Base-by-base conservation (phyloP, 2,329 filamentous ascomycete species). In the Alternaria ethzedia region DNA sequence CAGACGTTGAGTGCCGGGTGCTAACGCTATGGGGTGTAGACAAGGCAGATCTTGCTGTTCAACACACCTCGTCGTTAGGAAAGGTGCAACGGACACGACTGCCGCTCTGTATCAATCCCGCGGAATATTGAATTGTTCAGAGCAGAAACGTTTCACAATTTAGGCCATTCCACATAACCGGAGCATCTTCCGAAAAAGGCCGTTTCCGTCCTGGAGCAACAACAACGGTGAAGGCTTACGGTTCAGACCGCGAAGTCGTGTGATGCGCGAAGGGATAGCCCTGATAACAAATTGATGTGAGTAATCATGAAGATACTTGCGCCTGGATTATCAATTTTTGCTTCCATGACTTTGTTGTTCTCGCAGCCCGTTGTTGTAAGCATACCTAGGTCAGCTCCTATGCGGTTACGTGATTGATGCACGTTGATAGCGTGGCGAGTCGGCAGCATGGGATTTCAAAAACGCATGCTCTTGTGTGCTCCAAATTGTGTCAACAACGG, bases 1-100 rank as follows among this genome's bases (percentile, higher is more conserved):
- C 60, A 63, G 60, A 54, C 20, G 44, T 59, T 59, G 60, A 54
- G 50, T 50, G 54, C 26, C 28, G 51, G 60, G 23, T 45, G 44
- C 60, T 63, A 63, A 59, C 57, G 60, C 44, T 26, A 50, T 36
- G 32, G 12, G 60, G 60, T 17, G 50, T 23, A 25, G 28, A 59
- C 46, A 13, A 17, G 56, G 60, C 30, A 59, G 60, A 59, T 59
- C 60, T 11, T 59, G 32, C 32, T 54, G 25, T 51, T 44, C 60
- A 63, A 59, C 60, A 32, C n/a, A 49, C 54, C 28, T 49, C 13
- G 30, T 51, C 13, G 17, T 59, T 36, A 15, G 28, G 32, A 63
- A 30, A 45, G 25, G 17, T 57, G 46, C 28, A 43, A 57, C 36
- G 57, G 13, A 28, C 12, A n/a, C 32, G 46, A 17, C 25, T 36